These are phyloP conservation scores for Yarrowia keelungensis DNA, from an alignment of 805 yeast species.

Conservation along the genomic window DNA sequence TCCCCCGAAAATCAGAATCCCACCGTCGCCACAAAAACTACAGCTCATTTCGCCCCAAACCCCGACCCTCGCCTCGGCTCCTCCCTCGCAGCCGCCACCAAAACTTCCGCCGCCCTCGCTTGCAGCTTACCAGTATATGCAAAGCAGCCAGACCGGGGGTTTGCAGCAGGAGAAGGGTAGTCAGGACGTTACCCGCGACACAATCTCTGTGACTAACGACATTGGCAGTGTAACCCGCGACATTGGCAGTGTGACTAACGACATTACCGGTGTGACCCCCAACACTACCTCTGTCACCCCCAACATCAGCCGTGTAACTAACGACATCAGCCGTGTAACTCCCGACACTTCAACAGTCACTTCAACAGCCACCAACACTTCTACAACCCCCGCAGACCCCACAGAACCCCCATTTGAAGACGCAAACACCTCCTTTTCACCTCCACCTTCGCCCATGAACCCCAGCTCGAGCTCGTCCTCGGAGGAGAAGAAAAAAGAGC, in stretches of 20 bases:
- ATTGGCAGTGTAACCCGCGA: no score
- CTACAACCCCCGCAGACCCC: no score
- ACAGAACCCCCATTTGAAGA: background rate
- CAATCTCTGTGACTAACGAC: no score
- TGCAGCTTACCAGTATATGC: slow-evolving; percentile 20
- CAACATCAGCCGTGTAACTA: no score
- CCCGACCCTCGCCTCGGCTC: slow-evolving; percentile 22
- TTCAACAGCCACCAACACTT: no score
- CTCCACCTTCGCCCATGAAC: background rate
- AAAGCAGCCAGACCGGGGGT: slow-evolving; percentile 6
- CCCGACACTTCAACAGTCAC: background rate
- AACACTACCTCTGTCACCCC: background rate
- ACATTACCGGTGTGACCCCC: background rate
- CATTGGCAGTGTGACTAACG: no score
- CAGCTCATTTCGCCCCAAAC: slow-evolving; percentile 13
- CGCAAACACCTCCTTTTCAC: background rate
- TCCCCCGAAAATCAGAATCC: background rate
- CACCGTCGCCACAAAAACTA: background rate
- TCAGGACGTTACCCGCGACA: no score
- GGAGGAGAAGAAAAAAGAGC: background rate
- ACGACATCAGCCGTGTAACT: no score
- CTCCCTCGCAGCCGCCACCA: slow-evolving; percentile 6
- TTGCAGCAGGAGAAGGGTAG: background rate
- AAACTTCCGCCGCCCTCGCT: background rate
- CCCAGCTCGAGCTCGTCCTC: background rate